Evolutionary conservation across 1,284 basidiomycete species (phyloP).

Genomic region (Tilletia horrida): DNA sequence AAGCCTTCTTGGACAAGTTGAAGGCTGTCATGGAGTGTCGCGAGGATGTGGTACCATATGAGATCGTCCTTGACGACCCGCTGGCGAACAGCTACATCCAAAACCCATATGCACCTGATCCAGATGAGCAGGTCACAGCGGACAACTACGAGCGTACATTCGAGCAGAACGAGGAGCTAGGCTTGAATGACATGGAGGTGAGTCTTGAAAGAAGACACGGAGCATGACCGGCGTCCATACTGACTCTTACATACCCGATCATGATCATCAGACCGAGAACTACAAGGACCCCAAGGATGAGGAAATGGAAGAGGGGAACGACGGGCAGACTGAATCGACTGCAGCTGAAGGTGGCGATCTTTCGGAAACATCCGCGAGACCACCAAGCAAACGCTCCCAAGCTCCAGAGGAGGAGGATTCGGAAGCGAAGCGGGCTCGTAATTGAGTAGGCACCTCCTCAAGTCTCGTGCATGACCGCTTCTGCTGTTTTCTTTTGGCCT

Average conservation of each 20-base stretch:
- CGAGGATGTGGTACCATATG: constrained; percentile 57
- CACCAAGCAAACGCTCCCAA: constrained; percentile 5
- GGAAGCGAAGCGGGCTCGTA: constrained; percentile 2
- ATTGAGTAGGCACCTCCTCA: too few species aligned
- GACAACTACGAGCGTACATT: constrained; percentile 78
- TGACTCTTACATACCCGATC: not conserved
- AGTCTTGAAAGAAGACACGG: too few species aligned
- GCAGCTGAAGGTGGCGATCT: too few species aligned
- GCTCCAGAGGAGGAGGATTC: not conserved
- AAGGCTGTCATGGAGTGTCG: constrained; percentile 41
- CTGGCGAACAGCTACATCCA: constrained; percentile 93
- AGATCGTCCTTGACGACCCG: constrained; percentile 91
- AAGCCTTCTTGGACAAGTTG: constrained; percentile 71
- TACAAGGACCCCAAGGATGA: constrained; percentile 16
- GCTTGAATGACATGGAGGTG: constrained; percentile 92
- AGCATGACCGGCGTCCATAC: too few species aligned
- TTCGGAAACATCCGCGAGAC: not conserved
- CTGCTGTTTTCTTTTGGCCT: too few species aligned
- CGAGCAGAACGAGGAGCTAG: constrained; percentile 92
- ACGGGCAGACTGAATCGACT: not conserved
- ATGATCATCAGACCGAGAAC: not conserved
- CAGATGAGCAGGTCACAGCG: constrained; percentile 60
- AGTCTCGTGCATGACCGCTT: too few species aligned
- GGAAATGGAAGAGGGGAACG: not conserved
- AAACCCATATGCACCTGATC: constrained; percentile 67